These are phyloP conservation scores for Fusarium avenaceum DNA, from an alignment of 2,329 filamentous ascomycete genomes.

Conservation along the genomic window DNA sequence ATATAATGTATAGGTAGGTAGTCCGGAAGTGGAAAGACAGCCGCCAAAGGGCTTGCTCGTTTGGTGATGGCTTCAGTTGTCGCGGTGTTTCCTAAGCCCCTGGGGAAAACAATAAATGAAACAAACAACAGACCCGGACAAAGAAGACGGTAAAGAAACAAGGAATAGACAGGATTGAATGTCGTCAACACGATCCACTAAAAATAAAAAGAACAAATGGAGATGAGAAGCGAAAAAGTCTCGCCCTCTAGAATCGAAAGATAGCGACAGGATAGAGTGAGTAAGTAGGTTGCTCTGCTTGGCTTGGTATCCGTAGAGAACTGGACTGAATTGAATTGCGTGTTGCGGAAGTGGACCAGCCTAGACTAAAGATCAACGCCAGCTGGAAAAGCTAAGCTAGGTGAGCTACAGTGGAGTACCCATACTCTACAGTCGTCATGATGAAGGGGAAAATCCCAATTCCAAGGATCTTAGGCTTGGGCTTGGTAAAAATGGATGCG, in stretches of 20 bases:
- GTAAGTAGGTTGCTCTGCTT: background rate
- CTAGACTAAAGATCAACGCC: slow-evolving; percentile 21
- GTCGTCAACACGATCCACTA: slow-evolving; percentile 26
- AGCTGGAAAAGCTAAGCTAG: slow-evolving; percentile 15
- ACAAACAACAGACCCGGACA: slow-evolving; percentile 12
- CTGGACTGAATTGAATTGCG: slow-evolving; percentile 30
- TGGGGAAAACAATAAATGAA: slow-evolving; percentile 8
- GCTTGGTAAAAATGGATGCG: background rate
- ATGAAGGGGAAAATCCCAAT: slow-evolving; percentile 44
- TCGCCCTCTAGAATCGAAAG: slow-evolving; percentile 21
- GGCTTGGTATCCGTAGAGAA: slow-evolving; percentile 2
- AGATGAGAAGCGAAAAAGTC: slow-evolving; percentile 13
- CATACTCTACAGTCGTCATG: slow-evolving; percentile 29
- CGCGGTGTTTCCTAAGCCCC: background rate
- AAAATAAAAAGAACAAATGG: slow-evolving; percentile 15
- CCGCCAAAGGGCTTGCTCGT: slow-evolving; percentile 18
- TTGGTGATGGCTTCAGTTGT: slow-evolving; percentile 29
- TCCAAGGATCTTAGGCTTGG: slow-evolving; percentile 35
- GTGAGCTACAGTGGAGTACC: slow-evolving; percentile 6
- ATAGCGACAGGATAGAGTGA: slow-evolving; percentile 25
- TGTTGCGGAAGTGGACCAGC: slow-evolving; percentile 26
- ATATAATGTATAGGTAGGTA: background rate
- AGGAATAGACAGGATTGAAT: slow-evolving; percentile 6
- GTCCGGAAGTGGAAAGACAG: slow-evolving; percentile 13
- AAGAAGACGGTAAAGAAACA: slow-evolving; percentile 7